Conservation (phyloP, 352 stramenopile genomes). For the Globisporangium cystogenes region DNA sequence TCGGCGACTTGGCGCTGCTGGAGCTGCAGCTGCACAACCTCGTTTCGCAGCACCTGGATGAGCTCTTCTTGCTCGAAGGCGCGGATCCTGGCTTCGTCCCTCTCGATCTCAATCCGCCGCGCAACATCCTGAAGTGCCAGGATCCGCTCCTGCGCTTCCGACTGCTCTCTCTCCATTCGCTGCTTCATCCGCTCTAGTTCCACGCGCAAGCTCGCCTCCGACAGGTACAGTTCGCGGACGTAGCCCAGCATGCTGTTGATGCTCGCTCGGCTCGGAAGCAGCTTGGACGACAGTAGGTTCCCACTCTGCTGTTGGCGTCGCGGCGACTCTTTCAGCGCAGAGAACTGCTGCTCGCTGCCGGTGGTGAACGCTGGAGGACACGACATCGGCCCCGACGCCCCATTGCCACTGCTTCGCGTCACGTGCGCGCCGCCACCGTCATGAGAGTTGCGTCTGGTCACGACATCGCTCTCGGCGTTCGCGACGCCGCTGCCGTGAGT, state of each 20-base stretch:
- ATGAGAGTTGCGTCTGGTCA: constrained; percentile 6
- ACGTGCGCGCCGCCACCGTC: constrained; percentile 4
- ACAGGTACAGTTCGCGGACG: constrained; percentile 66
- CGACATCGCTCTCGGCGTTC: constrained; percentile 13
- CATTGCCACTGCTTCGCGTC: constrained; percentile 14
- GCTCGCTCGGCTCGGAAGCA: constrained; percentile 49
- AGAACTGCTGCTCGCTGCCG: constrained; percentile 27
- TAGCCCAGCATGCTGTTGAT: constrained; percentile 74
- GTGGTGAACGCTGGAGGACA: constrained; percentile 28
- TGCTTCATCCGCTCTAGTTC: constrained; percentile 53
- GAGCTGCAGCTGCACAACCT: constrained; percentile 22
- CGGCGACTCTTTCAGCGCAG: constrained; percentile 2
- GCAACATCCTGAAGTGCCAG: constrained; percentile 28
- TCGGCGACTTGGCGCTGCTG: constrained; percentile 6
- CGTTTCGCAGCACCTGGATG: constrained; percentile 30
- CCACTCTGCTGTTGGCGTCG: constrained; percentile 16
- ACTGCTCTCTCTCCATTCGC: constrained; percentile 42
- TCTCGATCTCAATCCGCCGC: constrained; percentile 29
- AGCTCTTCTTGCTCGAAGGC: constrained; percentile 36
- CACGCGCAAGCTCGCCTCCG: constrained; percentile 49
- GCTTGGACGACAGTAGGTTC: constrained; percentile 41
- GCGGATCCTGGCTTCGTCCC: constrained; percentile 22
- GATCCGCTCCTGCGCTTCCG: constrained; percentile 28
- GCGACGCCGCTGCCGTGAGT: constrained; percentile 16
- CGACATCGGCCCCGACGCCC: constrained; percentile 22